Evolutionary conservation across 768 basidiomycete species (phyloP).

Genomic region (Russula sp.): DNA sequence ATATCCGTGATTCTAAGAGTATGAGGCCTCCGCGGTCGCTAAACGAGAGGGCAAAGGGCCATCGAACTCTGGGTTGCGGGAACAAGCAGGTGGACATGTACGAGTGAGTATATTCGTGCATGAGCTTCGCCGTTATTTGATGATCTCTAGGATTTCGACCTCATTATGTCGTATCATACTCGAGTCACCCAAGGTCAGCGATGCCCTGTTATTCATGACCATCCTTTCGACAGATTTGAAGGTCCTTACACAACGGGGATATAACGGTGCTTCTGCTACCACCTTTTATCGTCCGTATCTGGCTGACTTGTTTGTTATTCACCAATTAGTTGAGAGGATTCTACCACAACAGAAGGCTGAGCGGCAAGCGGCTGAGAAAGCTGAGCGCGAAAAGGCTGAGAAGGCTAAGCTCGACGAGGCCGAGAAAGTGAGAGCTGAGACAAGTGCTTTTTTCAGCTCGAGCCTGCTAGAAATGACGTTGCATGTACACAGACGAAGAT

Average conservation of each 20-base stretch:
- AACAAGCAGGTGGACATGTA: conserved; percentile 82
- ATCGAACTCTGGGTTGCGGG: conserved; percentile 71
- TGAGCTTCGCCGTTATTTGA: neutral
- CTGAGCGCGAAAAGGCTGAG: too few relatives aligned
- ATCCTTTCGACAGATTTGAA: conserved; percentile 88
- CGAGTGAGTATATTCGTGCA: conserved; percentile 58
- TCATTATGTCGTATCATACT: conserved; percentile 82
- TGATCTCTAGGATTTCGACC: conserved; percentile 66
- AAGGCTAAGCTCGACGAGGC: too few relatives aligned
- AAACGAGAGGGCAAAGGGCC: conserved; percentile 50
- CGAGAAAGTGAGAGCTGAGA: too few relatives aligned
- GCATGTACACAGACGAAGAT: too few relatives aligned
- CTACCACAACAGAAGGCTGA: conserved; percentile 65
- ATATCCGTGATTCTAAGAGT: conserved; percentile 49
- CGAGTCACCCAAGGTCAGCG: conserved; percentile 74
- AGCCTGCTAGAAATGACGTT: too few relatives aligned
- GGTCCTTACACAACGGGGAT: conserved; percentile 77
- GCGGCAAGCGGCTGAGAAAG: too few relatives aligned
- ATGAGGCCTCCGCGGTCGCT: conserved; percentile 75
- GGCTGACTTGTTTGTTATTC: conserved; percentile 30
- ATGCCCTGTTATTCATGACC: conserved; percentile 87
- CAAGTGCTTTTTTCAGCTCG: too few relatives aligned
- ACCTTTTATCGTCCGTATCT: conserved; percentile 17
- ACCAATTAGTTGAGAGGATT: conserved; percentile 75
- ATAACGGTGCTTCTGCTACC: conserved; percentile 57